Evolutionary conservation across 2,329 filamentous ascomycete species (phyloP).

Genomic region (Alternaria sp.): DNA sequence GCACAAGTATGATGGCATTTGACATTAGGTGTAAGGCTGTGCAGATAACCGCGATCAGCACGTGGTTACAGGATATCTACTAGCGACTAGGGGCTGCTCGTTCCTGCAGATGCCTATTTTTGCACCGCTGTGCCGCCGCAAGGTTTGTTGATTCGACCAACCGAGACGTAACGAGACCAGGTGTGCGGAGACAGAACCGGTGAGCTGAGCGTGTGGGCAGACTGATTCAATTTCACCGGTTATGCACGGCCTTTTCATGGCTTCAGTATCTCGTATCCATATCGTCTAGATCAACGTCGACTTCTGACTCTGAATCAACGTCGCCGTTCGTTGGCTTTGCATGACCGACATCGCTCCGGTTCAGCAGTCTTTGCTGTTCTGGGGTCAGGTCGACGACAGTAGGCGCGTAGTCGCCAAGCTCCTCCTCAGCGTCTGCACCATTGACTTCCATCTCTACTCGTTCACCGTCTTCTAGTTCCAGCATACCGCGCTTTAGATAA

Average conservation of each 20-base stretch:
- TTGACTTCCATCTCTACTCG: constrained; percentile 64
- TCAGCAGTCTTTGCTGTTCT: constrained; percentile 50
- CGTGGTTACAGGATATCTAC: neutral
- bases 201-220: neutral
- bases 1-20: neutral
- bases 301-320: constrained; percentile 45
- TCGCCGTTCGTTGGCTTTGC: constrained; percentile 23
- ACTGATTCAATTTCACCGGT: constrained; percentile 26
- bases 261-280: constrained; percentile 49
- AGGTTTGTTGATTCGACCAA: neutral
- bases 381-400: constrained; percentile 62
- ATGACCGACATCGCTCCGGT: constrained; percentile 31
- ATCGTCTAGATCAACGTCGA: constrained; percentile 47
- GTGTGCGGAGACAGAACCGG: neutral
- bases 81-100: constrained; percentile 8
- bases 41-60: constrained; percentile 20
- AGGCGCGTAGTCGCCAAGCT: constrained; percentile 69
- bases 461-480: constrained; percentile 69
- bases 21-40: constrained; percentile 19
- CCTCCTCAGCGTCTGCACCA: constrained; percentile 65
- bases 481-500: constrained; percentile 62
- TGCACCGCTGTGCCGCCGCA: constrained; percentile 3
- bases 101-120: constrained; percentile 11
- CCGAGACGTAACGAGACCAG: neutral
- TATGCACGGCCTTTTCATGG: constrained; percentile 21